Percentiles rank a stretch among this genome's conserved stretches.
Evolutionary conservation across 2,329 filamentous ascomycete species (phyloP).

Genomic region (Fusarium vanettenii): DNA sequence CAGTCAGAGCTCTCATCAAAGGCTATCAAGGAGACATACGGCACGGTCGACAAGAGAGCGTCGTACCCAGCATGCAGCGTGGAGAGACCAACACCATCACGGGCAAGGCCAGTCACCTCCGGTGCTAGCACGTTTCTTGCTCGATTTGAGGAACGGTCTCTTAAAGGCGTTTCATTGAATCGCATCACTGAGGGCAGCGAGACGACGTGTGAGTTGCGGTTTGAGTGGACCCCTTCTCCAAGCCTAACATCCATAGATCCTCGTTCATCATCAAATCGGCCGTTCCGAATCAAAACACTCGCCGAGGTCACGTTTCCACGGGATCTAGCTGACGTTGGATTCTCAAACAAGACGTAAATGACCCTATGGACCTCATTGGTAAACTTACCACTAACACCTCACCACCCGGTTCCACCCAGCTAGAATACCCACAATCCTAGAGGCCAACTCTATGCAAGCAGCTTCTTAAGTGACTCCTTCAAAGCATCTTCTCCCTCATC

Average conservation of each 20-base stretch:
- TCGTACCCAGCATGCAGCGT: too few species aligned
- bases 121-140: too few species aligned
- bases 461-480: background rate
- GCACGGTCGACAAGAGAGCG: too few species aligned
- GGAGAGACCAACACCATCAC: too few species aligned
- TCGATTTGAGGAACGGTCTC: too few species aligned
- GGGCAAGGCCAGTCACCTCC: too few species aligned
- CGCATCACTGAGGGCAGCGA: too few species aligned
- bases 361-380: background rate
- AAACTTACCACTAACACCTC: background rate
- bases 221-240: too few species aligned
- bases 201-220: too few species aligned
- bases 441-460: background rate
- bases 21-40: too few species aligned
- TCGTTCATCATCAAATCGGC: background rate
- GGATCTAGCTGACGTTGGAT: background rate
- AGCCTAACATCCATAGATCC: background rate
- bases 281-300: background rate
- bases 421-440: background rate
- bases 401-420: background rate
- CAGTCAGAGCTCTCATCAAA: too few species aligned
- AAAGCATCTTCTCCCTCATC: background rate
- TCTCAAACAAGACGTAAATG: background rate
- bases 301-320: background rate
- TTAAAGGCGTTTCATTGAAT: too few species aligned